These are phyloP conservation scores for Akanthomyces muscarius DNA, from an alignment of 2,329 filamentous ascomycete genomes.

Conservation along the genomic window DNA sequence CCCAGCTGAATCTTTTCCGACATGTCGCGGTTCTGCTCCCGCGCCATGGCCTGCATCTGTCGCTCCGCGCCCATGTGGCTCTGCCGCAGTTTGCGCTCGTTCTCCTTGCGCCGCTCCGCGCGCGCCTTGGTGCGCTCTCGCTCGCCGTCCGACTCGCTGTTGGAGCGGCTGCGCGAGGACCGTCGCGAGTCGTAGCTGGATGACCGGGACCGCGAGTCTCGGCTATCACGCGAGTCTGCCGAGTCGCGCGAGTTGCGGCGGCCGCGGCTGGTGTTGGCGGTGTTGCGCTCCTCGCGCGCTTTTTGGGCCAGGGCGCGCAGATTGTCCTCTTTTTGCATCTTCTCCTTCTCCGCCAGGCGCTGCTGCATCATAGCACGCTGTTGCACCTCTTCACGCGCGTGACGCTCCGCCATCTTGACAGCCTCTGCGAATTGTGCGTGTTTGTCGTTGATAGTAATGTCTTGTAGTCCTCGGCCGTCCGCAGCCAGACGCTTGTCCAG, in stretches of 20 bases:
- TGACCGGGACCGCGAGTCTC: slow-evolving; percentile 38
- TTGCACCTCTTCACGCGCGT: slow-evolving; percentile 92
- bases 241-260: slow-evolving; percentile 32
- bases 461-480: slow-evolving; percentile 85
- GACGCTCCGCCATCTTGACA: slow-evolving; percentile 87
- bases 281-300: slow-evolving; percentile 75
- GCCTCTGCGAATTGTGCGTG: slow-evolving; percentile 96
- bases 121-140: slow-evolving; percentile 74
- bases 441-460: slow-evolving; percentile 96
- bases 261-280: slow-evolving; percentile 46
- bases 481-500: slow-evolving; percentile 93
- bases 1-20: slow-evolving; percentile 95
- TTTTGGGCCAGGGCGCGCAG: slow-evolving; percentile 84
- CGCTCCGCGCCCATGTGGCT: slow-evolving; percentile 94
- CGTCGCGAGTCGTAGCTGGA: slow-evolving; percentile 31
- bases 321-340: slow-evolving; percentile 88
- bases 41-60: slow-evolving; percentile 84
- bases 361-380: slow-evolving; percentile 94
- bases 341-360: slow-evolving; percentile 92
- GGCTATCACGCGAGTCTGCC: slow-evolving; percentile 35
- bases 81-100: slow-evolving; percentile 85
- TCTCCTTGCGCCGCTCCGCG: slow-evolving; percentile 72
- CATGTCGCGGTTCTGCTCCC: slow-evolving; percentile 94
- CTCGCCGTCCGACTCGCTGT: slow-evolving; percentile 64
- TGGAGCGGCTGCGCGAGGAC: slow-evolving; percentile 38